phyloP scores from a whole-genome alignment of 306 rosid species.

The Vigna reflexopilosa region DNA sequence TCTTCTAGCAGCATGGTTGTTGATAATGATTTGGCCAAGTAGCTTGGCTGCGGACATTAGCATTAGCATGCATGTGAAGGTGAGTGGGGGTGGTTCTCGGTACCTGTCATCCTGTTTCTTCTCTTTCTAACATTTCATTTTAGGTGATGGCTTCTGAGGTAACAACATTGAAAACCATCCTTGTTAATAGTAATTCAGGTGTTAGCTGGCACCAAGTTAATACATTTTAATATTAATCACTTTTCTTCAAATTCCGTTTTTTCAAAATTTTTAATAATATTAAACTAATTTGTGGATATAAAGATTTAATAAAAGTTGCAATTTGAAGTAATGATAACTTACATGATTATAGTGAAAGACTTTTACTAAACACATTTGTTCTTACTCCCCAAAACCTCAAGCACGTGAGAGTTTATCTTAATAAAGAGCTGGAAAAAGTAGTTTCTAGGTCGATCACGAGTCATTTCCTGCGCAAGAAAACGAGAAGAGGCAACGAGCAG shows the following conservation, averaged over 20 bases:
- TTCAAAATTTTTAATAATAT: neutral
- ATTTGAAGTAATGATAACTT: neutral
- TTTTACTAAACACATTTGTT: neutral
- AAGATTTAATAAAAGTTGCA: too few relatives aligned
- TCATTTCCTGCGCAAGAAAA: conserved; percentile 38
- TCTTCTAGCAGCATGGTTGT: conserved; percentile 32
- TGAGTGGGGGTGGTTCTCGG: conserved; percentile 2
- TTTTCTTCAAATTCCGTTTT: too few relatives aligned
- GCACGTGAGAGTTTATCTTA: neutral
- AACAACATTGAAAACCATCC: neutral
- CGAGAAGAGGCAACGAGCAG: neutral
- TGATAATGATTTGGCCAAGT: conserved; percentile 1
- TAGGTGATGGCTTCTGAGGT: neutral
- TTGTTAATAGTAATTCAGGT: neutral
- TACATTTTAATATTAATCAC: too few relatives aligned
- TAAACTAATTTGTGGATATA: neutral
- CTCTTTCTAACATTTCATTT: neutral
- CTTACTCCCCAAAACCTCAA: neutral
- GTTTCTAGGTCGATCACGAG: conserved; percentile 43
- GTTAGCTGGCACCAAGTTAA: too few relatives aligned
- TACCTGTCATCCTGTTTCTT: neutral
- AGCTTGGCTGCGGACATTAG: conserved; percentile 23
- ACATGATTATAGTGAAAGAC: neutral
- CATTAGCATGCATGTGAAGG: neutral
- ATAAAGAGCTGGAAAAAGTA: neutral